These are phyloP conservation scores for Nakaseomyces delphensis DNA, from an alignment of 1,139 yeast genomes.

Conservation along the genomic window DNA sequence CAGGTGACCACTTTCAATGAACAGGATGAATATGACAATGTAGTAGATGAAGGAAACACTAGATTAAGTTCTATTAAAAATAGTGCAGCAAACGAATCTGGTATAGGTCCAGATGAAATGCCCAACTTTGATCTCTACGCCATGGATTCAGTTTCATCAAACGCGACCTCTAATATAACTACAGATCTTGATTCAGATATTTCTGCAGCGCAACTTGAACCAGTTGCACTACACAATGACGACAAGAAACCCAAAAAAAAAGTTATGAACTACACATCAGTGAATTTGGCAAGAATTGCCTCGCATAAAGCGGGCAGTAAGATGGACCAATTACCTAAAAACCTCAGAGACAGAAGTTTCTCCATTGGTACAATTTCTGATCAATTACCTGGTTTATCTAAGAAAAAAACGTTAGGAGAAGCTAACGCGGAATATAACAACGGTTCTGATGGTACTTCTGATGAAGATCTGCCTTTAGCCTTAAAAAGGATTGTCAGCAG, in stretches of 20 bases:
- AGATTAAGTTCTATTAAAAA: neutral
- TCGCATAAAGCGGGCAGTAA: slow-evolving; percentile 20
- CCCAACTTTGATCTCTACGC: slow-evolving; percentile 11
- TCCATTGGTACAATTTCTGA: slow-evolving; percentile 30
- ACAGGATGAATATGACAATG: slow-evolving; percentile 3
- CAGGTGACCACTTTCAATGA: slow-evolving; percentile 1
- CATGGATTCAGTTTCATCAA: slow-evolving; percentile 11
- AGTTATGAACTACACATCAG: neutral
- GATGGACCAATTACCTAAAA: slow-evolving; percentile 21
- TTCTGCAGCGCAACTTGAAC: slow-evolving; percentile 11
- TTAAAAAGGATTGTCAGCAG: slow-evolving; percentile 31
- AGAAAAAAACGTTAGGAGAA: slow-evolving; percentile 29
- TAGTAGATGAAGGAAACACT: neutral
- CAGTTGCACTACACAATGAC: slow-evolving; percentile 9
- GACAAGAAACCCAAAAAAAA: slow-evolving; percentile 4
- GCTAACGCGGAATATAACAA: slow-evolving; percentile 15
- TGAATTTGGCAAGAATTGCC: slow-evolving; percentile 26
- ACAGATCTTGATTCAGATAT: slow-evolving; percentile 5
- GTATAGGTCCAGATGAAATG: slow-evolving; percentile 1
- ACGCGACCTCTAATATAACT: slow-evolving; percentile 1
- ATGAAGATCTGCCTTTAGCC: slow-evolving; percentile 33
- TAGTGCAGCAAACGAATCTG: slow-evolving; percentile 2
- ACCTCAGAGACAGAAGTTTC: slow-evolving; percentile 31
- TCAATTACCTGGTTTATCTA: slow-evolving; percentile 13
- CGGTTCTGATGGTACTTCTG: slow-evolving; percentile 35